Evolutionary conservation across 805 yeast genomes (phyloP).

Genomic region (Barnettozyma populi): DNA sequence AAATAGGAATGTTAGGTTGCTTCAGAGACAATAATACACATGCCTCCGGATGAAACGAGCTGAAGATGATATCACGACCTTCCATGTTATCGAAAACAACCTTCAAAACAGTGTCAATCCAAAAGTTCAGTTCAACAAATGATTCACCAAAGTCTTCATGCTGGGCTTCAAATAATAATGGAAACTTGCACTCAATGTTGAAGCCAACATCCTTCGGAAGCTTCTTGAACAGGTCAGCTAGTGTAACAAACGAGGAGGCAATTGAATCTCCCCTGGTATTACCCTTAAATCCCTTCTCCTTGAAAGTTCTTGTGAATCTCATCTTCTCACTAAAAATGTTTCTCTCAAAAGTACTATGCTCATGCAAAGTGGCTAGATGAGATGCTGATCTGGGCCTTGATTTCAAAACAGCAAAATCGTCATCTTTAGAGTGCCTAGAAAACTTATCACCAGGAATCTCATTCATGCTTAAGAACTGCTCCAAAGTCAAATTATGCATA

Average conservation of each 20-base stretch:
- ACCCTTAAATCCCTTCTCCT: slow-evolving; percentile 84
- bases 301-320: slow-evolving; percentile 86
- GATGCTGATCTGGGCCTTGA: slow-evolving; percentile 25
- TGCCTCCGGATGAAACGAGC: slow-evolving; percentile 92
- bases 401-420: slow-evolving; percentile 21
- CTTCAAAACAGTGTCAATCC: slow-evolving; percentile 82
- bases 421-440: slow-evolving; percentile 20
- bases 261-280: slow-evolving; percentile 83
- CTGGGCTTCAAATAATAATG: slow-evolving; percentile 91
- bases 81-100: slow-evolving; percentile 71
- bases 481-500: slow-evolving; percentile 86
- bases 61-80: slow-evolving; percentile 82
- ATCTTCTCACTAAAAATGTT: slow-evolving; percentile 45
- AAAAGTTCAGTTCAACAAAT: slow-evolving; percentile 76
- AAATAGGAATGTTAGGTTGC: slow-evolving; percentile 89
- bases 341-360: background rate
- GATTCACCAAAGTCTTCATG: slow-evolving; percentile 82
- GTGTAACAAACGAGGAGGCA: slow-evolving; percentile 87
- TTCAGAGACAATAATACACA: slow-evolving; percentile 81
- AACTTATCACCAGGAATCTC: slow-evolving; percentile 20
- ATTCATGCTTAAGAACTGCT: slow-evolving; percentile 68
- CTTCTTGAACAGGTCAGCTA: slow-evolving; percentile 76
- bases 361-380: slow-evolving; percentile 7
- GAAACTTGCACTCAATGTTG: slow-evolving; percentile 91
- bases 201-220: slow-evolving; percentile 84